Evolutionary conservation across 371 early-diverging fungal species (phyloP), one percentile per base, ranked within the genome.

Genomic region (Apophysomyces elegans): DNA sequence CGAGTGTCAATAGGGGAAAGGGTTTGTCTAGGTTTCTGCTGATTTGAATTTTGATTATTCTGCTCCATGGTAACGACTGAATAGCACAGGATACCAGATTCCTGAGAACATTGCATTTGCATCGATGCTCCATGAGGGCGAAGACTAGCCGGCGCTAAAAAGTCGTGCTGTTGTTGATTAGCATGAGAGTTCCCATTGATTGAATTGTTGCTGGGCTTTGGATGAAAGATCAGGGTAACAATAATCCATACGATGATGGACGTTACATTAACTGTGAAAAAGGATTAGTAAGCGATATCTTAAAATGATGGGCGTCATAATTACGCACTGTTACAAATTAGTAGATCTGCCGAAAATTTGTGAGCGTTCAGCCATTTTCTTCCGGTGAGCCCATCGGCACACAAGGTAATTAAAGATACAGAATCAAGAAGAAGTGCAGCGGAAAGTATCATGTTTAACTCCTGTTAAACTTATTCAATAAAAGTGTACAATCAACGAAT

Each of bases 201-300:
- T 35, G 35, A n/a, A 32, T 46, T 50, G 16, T 44, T 61, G 56
- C 61, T 36, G 21, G 67, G 67, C 32, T 78, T 77, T 14, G 81
- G 81, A 59, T 81, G 81, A 66, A 81, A 72, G 38, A 81, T 79
- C 6, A 81, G 67, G 18, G 79, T 72, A 0, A 81, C 77, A 16
- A 79, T 67, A 12, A 68, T 45, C 81, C 81, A 81, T 11, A 74
- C 59, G 35, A 74, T 59, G 32, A 78, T 66, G 11, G 72, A 66
- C 6, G 70, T 39, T 13, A 77, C 69, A 57, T 81, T 81, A 47
- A 75, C 81, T 81, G 68, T 0, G 11, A 56, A 47, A 56, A 13
- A 50, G 36, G n/a, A 50, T 21, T 58, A 38, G 37, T 26, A 3
- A 14, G 18, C 36, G n/a, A 0, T 11, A 18, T 21, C 50, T 6